Percentiles rank a stretch among this genome's conserved stretches.
Conservation (phyloP, 164 flowering plant species). For the Brasenia schreberi region DNA sequence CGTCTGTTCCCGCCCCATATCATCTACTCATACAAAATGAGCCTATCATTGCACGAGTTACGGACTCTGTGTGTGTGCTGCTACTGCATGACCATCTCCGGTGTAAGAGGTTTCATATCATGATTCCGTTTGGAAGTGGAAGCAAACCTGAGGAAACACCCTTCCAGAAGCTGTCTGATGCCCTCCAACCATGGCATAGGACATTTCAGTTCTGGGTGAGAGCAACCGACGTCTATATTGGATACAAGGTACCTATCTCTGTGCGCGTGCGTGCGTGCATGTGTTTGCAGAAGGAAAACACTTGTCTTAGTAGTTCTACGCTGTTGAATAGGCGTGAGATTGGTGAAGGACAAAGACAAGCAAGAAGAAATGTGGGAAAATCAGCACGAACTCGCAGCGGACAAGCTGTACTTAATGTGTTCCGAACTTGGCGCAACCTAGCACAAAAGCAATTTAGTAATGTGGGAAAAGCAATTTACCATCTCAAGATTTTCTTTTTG, state of each 20-base stretch:
- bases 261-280: background rate
- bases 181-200: conserved; percentile 65
- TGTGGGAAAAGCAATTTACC: no score
- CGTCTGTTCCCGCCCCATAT: no score
- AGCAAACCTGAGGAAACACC: background rate
- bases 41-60: no score
- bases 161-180: conserved; percentile 13
- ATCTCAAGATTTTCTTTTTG: no score
- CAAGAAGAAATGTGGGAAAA: conserved; percentile 90
- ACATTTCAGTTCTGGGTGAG: conserved; percentile 90
- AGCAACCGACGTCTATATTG: conserved; percentile 71
- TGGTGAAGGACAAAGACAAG: conserved; percentile 65
- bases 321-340: conserved; percentile 40
- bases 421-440: no score
- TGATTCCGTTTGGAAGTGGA: background rate
- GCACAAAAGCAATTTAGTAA: no score
- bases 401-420: conserved; percentile 80
- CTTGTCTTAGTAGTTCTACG: background rate
- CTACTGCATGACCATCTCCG: no score
- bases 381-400: conserved; percentile 90
- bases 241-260: conserved; percentile 56
- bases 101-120: no score
- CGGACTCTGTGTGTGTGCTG: no score
- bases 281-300: background rate
- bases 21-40: no score